Conservation (phyloP, 768 basidiomycete species). For the Hericium alpestre region DNA sequence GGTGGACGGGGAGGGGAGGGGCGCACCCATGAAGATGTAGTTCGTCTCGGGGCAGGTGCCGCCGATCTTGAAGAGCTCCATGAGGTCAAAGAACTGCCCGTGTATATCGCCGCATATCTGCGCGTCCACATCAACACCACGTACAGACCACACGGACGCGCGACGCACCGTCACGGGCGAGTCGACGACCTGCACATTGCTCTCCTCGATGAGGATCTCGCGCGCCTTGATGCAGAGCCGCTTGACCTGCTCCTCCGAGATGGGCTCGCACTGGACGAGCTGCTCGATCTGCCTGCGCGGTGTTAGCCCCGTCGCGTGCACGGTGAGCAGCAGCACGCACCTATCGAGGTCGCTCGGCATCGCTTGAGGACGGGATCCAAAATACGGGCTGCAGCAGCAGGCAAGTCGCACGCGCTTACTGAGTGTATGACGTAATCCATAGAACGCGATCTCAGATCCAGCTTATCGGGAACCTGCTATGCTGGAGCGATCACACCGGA, state of each 20-base stretch:
- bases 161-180: constrained; percentile 82
- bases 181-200: constrained; percentile 93
- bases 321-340: neutral
- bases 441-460: too few species aligned
- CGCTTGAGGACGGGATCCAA: neutral
- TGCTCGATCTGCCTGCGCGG: constrained; percentile 81
- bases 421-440: too few species aligned
- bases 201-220: constrained; percentile 95
- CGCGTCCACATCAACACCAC: constrained; percentile 16
- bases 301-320: neutral
- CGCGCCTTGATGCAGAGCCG: constrained; percentile 90
- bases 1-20: constrained; percentile 4
- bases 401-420: too few species aligned
- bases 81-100: constrained; percentile 92
- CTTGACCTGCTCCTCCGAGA: constrained; percentile 94
- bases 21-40: constrained; percentile 91
- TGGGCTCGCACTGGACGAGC: constrained; percentile 85
- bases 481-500: too few species aligned
- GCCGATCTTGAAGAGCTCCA: constrained; percentile 91
- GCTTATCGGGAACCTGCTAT: too few species aligned
- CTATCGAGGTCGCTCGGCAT: constrained; percentile 14
- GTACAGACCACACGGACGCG: constrained; percentile 5
- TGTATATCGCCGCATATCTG: constrained; percentile 95
- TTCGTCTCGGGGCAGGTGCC: constrained; percentile 89
- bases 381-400: too few species aligned